Conservation (phyloP, 2,329 filamentous ascomycete species). For the Microsporum ferrugineum region DNA sequence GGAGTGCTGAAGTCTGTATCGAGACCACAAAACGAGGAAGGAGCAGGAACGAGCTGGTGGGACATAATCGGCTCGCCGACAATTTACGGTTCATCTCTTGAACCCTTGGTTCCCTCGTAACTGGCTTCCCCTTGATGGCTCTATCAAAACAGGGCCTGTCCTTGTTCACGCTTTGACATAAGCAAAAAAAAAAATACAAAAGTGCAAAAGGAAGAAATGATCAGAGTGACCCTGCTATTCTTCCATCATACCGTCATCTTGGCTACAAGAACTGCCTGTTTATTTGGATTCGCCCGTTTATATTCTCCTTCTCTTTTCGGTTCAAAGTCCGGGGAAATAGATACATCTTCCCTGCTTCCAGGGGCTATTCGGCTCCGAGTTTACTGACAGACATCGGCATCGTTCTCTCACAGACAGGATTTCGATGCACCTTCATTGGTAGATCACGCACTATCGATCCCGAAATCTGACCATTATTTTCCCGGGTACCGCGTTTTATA, state of each 20-base stretch:
- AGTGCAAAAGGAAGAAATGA: background rate
- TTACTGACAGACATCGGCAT: slow-evolving; percentile 1
- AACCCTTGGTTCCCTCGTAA: slow-evolving; percentile 1
- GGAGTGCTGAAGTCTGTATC: background rate
- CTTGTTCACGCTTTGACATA: background rate
- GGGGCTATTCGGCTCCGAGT: background rate
- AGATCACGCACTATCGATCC: slow-evolving; percentile 4
- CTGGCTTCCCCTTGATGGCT: background rate
- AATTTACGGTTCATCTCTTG: slow-evolving; percentile 3
- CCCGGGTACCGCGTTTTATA: background rate
- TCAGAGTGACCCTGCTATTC: background rate
- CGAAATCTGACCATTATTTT: slow-evolving; percentile 1
- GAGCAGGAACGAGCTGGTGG: slow-evolving; percentile 3
- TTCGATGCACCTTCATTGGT: background rate
- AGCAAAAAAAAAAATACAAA: background rate
- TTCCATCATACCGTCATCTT: background rate
- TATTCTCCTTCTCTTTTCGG: slow-evolving; percentile 2
- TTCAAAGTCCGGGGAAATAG: slow-evolving; percentile 5
- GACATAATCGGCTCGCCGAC: slow-evolving; percentile 4
- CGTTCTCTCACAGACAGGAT: background rate
- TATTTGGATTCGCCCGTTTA: background rate
- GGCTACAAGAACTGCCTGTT: background rate
- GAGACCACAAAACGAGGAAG: background rate
- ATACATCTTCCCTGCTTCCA: background rate
- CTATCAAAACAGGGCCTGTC: background rate